phyloP scores from a whole-genome alignment of 1,139 yeast species.

The Debaryomyces psychrophilus region DNA sequence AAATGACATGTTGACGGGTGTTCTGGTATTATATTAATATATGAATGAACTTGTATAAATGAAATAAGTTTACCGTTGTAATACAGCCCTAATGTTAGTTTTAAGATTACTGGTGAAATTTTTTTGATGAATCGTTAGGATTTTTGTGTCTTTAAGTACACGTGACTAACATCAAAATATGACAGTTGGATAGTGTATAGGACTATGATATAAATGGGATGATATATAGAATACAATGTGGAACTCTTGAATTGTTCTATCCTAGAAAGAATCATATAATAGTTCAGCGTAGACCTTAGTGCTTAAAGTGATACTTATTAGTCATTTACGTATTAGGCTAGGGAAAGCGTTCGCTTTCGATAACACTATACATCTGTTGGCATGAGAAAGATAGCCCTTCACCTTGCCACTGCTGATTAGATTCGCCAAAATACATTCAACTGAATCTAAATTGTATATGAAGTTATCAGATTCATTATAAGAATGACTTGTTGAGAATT shows the following conservation, averaged over 20 bases:
- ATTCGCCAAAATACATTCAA: constrained; percentile 74
- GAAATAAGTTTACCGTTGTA: background rate
- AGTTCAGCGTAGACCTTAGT: no score
- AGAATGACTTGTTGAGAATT: constrained; percentile 30
- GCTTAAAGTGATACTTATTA: background rate
- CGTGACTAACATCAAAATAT: constrained; percentile 3
- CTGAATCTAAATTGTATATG: constrained; percentile 44
- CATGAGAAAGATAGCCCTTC: constrained; percentile 85
- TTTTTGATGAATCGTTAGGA: constrained; percentile 2
- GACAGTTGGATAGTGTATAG: background rate
- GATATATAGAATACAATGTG: background rate
- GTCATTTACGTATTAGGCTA: constrained; percentile 10
- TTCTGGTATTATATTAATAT: constrained; percentile 2
- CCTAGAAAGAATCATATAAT: no score
- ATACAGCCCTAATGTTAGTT: background rate
- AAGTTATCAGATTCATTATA: constrained; percentile 13
- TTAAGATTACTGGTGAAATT: constrained; percentile 8
- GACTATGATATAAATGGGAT: background rate
- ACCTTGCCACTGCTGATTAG: constrained; percentile 63
- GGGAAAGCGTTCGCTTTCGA: constrained; percentile 82
- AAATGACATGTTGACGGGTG: constrained; percentile 63
- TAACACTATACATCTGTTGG: constrained; percentile 71
- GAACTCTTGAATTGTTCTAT: background rate
- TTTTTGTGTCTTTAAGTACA: constrained; percentile 9
- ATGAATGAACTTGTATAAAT: background rate